Evolutionary conservation across 2,329 filamentous ascomycete genomes (phyloP).

Genomic region (Aspergillus alliaceus): DNA sequence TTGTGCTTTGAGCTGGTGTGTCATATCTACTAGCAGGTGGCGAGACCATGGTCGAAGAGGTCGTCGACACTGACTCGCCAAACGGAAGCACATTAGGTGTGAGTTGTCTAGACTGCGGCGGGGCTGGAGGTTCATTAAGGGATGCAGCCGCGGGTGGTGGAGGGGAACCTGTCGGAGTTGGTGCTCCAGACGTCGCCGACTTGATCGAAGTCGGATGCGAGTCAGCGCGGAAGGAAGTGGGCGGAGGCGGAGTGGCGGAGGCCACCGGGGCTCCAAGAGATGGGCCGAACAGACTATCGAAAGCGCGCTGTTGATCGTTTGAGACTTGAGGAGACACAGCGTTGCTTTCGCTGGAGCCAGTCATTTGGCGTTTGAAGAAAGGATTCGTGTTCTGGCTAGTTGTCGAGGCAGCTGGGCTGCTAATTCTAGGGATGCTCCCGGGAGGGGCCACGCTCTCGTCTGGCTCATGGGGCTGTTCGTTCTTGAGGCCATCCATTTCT

Average conservation of each 20-base stretch:
- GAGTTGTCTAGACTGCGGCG: slow-evolving; percentile 73
- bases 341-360: slow-evolving; percentile 46
- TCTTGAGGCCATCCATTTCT: slow-evolving; percentile 68
- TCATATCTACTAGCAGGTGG: slow-evolving; percentile 67
- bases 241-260: slow-evolving; percentile 48
- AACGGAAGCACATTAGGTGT: slow-evolving; percentile 76
- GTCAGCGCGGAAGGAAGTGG: slow-evolving; percentile 62
- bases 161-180: slow-evolving; percentile 65
- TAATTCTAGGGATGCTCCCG: slow-evolving; percentile 52
- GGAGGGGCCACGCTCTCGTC: slow-evolving; percentile 42
- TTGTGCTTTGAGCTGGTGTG: slow-evolving; percentile 46
- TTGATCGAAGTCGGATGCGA: slow-evolving; percentile 43
- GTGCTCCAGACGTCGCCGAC: slow-evolving; percentile 51
- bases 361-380: slow-evolving; percentile 74
- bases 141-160: slow-evolving; percentile 42
- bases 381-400: slow-evolving; percentile 81
- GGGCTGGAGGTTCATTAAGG: slow-evolving; percentile 52
- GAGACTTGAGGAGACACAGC: slow-evolving; percentile 47
- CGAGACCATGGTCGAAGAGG: slow-evolving; percentile 75
- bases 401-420: slow-evolving; percentile 64
- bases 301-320: slow-evolving; percentile 63
- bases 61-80: slow-evolving; percentile 65
- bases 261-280: slow-evolving; percentile 53
- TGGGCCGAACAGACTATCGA: slow-evolving; percentile 84
- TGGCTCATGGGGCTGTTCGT: slow-evolving; percentile 61